Percentiles rank a stretch among this genome's conserved stretches.
Evolutionary conservation across 1,284 basidiomycete genomes (phyloP).

Genomic region (Malassezia nana): DNA sequence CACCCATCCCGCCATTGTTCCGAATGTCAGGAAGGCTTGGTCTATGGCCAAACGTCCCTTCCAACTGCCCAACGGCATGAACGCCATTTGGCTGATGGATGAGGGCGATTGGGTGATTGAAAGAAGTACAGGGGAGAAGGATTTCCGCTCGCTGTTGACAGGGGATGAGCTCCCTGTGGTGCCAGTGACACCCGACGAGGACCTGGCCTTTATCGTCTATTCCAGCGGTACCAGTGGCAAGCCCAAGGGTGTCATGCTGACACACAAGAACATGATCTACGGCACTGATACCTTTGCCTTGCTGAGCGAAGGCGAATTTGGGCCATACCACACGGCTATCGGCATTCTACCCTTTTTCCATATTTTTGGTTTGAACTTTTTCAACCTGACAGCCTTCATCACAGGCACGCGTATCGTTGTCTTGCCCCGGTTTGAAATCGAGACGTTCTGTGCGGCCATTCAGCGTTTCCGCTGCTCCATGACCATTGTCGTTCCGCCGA

Average conservation of each 20-base stretch:
- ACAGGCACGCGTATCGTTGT: slow-evolving; percentile 59
- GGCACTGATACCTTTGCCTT: slow-evolving; percentile 24
- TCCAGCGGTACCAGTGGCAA: slow-evolving; percentile 44
- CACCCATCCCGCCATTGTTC: slow-evolving; percentile 26
- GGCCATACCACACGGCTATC: slow-evolving; percentile 21
- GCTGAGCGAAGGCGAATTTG: slow-evolving; percentile 22
- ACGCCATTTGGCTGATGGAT: slow-evolving; percentile 37
- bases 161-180: slow-evolving; percentile 22
- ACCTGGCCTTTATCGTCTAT: slow-evolving; percentile 35
- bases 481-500: slow-evolving; percentile 69
- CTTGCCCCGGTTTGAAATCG: slow-evolving; percentile 64
- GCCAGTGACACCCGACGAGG: slow-evolving; percentile 24
- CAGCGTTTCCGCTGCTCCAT: slow-evolving; percentile 60
- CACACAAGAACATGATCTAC: slow-evolving; percentile 34
- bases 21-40: slow-evolving; percentile 25
- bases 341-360: slow-evolving; percentile 37
- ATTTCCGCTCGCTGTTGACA: slow-evolving; percentile 24
- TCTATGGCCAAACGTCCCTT: slow-evolving; percentile 21
- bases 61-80: slow-evolving; percentile 23
- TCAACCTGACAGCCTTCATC: slow-evolving; percentile 58
- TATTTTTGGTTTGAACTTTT: slow-evolving; percentile 52
- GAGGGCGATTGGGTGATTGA: slow-evolving; percentile 27
- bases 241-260: slow-evolving; percentile 44
- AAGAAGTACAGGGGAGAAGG: slow-evolving; percentile 25
- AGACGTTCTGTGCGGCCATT: slow-evolving; percentile 59